Conservation (phyloP, 441 rosid genomes). For the Rhodomyrtus psidioides region DNA sequence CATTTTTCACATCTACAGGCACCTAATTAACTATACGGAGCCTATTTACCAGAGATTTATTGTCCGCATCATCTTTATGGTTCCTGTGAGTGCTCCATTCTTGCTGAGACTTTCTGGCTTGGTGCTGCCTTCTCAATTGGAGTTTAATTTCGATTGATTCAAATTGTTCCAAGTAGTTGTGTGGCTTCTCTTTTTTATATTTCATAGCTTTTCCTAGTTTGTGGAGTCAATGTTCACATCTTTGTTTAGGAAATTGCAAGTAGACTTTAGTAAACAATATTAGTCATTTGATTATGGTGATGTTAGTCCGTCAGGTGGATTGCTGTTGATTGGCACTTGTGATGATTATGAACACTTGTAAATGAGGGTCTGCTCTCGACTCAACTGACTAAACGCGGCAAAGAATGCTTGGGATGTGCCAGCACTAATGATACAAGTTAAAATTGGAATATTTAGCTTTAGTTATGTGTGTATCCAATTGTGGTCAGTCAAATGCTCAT, state of each 20-base stretch:
- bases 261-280: not conserved
- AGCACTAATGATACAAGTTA: not conserved
- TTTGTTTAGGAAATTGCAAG: not conserved
- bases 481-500: not conserved
- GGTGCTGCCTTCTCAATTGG: not conserved
- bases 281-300: not conserved
- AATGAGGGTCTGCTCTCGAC: not conserved
- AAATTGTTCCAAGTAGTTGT: not conserved
- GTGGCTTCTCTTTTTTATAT: not conserved
- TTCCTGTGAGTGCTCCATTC: slow-evolving; percentile 57
- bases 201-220: not conserved
- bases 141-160: not conserved
- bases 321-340: not conserved
- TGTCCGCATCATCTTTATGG: slow-evolving; percentile 90
- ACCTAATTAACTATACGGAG: slow-evolving; percentile 87
- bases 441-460: not conserved
- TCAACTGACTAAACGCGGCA: not conserved
- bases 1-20: slow-evolving; percentile 70
- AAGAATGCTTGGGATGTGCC: not conserved
- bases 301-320: not conserved
- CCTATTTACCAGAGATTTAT: slow-evolving; percentile 92
- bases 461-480: not conserved
- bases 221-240: not conserved
- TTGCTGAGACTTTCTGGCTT: not conserved
- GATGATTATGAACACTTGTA: not conserved